phyloP scores from a whole-genome alignment of 371 early-diverging fungal genomes.

The Coemansia sp. region DNA sequence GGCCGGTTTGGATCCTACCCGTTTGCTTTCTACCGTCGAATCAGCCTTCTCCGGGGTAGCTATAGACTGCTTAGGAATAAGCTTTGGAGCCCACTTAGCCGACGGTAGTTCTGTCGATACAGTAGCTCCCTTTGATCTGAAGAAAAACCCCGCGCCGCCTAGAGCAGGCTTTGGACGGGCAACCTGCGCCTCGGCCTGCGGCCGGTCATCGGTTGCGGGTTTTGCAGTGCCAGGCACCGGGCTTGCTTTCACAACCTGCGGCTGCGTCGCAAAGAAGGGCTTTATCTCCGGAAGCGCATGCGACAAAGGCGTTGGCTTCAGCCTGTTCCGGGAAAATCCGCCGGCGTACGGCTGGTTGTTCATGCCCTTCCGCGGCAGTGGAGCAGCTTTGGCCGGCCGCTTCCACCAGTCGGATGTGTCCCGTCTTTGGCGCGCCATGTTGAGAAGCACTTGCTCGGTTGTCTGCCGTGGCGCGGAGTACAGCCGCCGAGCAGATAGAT shows the following conservation, averaged over 20 bases:
- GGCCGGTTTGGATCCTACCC: not conserved
- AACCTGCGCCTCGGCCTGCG: not conserved
- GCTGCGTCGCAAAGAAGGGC: not conserved
- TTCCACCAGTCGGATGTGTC: constrained; percentile 6
- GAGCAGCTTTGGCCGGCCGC: not conserved
- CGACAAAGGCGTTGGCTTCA: constrained; percentile 1
- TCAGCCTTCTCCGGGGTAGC: not conserved
- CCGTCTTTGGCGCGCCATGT: not conserved
- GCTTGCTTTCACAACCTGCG: not conserved
- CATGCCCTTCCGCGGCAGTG: not conserved
- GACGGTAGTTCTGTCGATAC: not conserved
- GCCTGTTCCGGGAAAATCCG: constrained; percentile 8
- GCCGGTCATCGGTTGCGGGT: not conserved
- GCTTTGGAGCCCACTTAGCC: constrained; percentile 4
- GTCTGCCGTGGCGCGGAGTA: constrained; percentile 1
- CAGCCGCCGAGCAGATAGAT: not conserved
- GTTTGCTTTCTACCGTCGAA: not conserved
- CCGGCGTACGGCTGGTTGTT: constrained; percentile 7
- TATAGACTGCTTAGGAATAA: not conserved
- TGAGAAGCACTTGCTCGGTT: constrained; percentile 1
- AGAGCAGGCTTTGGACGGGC: not conserved
- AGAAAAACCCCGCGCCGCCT: not conserved
- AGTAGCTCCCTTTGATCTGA: not conserved
- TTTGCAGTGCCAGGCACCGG: too few species aligned
- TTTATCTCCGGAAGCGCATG: not conserved